Evolutionary conservation across 2,329 filamentous ascomycete genomes (phyloP), one percentile per base, ranked within the genome.

Genomic region (Coniochaeta sp.): DNA sequence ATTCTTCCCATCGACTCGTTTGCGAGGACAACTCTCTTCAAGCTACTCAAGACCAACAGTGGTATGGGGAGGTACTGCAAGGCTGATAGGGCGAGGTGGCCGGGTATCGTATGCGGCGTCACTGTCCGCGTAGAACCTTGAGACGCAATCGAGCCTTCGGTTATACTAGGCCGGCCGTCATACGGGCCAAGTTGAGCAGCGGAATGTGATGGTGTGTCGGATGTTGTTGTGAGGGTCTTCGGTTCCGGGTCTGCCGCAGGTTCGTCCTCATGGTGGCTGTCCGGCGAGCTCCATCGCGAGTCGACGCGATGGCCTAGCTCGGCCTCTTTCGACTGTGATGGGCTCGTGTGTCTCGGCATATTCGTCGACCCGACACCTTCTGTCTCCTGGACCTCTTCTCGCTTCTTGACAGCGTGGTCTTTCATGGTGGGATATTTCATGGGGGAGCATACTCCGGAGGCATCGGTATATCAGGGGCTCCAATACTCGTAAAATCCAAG

Each of bases 61-160:
- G 87, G 87, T 46, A 89, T 81, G 0, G 87, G 88, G 5, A 91
- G 72, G 61, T 87, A 89, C 61, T 88, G 85, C 67, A 91, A 71
- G 5, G 86, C 82, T 1, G 83, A 79, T 53, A 88, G 82, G 20
- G 85, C 83, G 33, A 84, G 67, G 58, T 82, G 77, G 1, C 71
- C 74, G 1, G 18, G 12, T 26, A 5, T 8, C 31, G 13, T 10
- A 22, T 42, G 3, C 6, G 2, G 20, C 8, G 22, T 26, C 13
- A 14, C 10, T 14, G 14, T 7, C 9, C n/a, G 38, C 8, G 12
- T n/a, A n/a, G n/a, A n/a, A n/a, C n/a, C n/a, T n/a, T n/a, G n/a
- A n/a, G n/a, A n/a, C n/a, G n/a, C n/a, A n/a, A n/a, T n/a, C n/a
- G n/a, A n/a, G n/a, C n/a, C n/a, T n/a, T n/a, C n/a, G n/a, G n/a